A percentile compares a stretch with the other conserved stretches of the same genome.
Evolutionary conservation across 805 yeast genomes (phyloP).

Genomic region (Millerozyma acaciae): DNA sequence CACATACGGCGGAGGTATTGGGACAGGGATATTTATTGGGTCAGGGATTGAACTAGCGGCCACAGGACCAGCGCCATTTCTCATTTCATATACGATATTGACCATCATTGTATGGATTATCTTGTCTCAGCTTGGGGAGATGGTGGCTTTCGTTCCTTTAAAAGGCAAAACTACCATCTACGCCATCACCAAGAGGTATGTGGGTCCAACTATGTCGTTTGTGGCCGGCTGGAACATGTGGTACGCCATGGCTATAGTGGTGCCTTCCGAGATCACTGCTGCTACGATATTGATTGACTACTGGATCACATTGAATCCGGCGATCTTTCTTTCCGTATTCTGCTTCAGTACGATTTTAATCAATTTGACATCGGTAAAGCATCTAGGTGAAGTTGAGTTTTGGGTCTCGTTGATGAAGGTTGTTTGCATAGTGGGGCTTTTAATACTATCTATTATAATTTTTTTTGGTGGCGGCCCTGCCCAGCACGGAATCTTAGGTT

Average conservation of each 20-base stretch:
- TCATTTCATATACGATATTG: constrained; percentile 33
- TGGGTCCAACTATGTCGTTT: constrained; percentile 13
- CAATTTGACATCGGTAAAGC: constrained; percentile 15
- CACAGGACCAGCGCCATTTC: constrained; percentile 37
- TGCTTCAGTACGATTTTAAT: too few species aligned
- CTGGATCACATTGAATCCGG: too few species aligned
- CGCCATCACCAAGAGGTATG: constrained; percentile 8
- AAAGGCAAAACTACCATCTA: constrained; percentile 16
- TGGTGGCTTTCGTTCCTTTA: constrained; percentile 16
- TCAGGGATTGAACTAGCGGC: constrained; percentile 21
- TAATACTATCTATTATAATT: constrained; percentile 18
- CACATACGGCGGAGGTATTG: constrained; percentile 11
- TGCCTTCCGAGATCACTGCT: constrained; percentile 21
- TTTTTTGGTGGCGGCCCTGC: constrained; percentile 20
- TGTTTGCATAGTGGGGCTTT: constrained; percentile 15
- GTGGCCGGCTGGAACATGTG: constrained; percentile 18
- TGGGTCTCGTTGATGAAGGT: constrained; percentile 18
- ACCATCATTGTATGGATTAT: constrained; percentile 14
- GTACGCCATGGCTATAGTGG: constrained; percentile 17
- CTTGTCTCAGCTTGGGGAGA: constrained; percentile 16
- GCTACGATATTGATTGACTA: constrained; percentile 18
- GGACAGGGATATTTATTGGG: constrained; percentile 23
- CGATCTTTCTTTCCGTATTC: too few species aligned
- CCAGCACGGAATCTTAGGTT: constrained; percentile 18
- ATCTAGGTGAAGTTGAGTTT: constrained; percentile 21